Base-by-base conservation (phyloP, 768 basidiomycete genomes). In the Daedaleopsis nitida region DNA sequence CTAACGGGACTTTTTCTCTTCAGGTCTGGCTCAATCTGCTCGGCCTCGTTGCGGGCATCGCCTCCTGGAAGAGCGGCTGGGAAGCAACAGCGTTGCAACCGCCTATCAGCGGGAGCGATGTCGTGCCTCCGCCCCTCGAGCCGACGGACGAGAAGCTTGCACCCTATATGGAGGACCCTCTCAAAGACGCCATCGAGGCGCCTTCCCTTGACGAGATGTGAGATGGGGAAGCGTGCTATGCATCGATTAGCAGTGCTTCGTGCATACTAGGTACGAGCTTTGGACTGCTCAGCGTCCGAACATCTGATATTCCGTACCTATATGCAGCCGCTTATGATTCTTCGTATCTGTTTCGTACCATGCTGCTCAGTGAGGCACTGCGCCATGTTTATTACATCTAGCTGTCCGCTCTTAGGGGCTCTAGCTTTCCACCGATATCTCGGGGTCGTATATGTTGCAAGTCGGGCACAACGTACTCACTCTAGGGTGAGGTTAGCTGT, bases 31-130 rank as follows among this genome's bases (percentile, higher is more conserved):
- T 78, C 19, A 72, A 72, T 39, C 21, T 80, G 17, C 76, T 83
- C 21, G 78, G 78, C 21, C 70, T 81, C 27, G 63, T 79, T 34
- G 86, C 86, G 19, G 86, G 80, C 12, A 64, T 87, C 1, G 80
- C 83, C 6, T 81, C 87, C 3, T 89, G 90, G 75, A 76, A 85
- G 66, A 83, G 81, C 39, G 88, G 88, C 4, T 91, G 89, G 89
- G 84, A 80, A 59, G 87, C 89, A 1, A 89, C 87, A 16, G 81
- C 86, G 34, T 73, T 82, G 55, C 80, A 80, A 34, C 62, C 63
- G 9, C 37, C 67, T 21, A 35, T 61, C n/a, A 52, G 24, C 43
- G 49, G 49, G 5, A 38, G 58, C 7, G 61, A 60, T 8, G 38
- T 61, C 17, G 8, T 47, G 6, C 43, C 55, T 24, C 55, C 63